phyloP scores from a whole-genome alignment of 2,329 filamentous ascomycete species.

The Kalmusia sp. region DNA sequence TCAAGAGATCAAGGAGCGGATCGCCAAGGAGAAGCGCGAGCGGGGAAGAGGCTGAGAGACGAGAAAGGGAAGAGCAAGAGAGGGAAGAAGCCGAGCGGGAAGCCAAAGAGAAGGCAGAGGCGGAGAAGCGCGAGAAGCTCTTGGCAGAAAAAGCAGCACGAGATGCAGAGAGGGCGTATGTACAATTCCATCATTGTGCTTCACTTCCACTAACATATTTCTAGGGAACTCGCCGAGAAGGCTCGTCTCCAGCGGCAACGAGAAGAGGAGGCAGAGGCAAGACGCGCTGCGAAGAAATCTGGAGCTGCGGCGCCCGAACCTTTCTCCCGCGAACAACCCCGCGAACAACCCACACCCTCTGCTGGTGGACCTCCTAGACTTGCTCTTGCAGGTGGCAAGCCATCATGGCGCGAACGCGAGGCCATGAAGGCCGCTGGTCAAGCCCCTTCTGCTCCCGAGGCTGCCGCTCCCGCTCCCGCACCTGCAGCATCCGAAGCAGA shows the following conservation, averaged over 20 bases:
- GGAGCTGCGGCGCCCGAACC: conserved; percentile 41
- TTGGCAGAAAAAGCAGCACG: conserved; percentile 72
- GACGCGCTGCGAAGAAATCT: conserved; percentile 68
- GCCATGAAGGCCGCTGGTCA: conserved; percentile 53
- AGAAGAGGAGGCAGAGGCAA: conserved; percentile 86
- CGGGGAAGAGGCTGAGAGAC: conserved; percentile 83
- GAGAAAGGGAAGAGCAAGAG: conserved; percentile 84
- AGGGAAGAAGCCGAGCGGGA: conserved; percentile 81
- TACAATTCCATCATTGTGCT: conserved; percentile 23
- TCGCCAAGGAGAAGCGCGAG: conserved; percentile 82
- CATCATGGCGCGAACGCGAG: conserved; percentile 78
- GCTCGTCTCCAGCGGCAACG: conserved; percentile 75
- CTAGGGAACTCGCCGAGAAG: conserved; percentile 67
- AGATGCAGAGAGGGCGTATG: conserved; percentile 66
- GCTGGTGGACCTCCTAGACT: conserved; percentile 66
- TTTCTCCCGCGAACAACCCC: conserved; percentile 47
- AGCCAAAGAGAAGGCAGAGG: conserved; percentile 79
- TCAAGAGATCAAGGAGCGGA: conserved; percentile 85
- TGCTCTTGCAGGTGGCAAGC: conserved; percentile 66
- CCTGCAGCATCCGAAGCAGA: conserved; percentile 38
- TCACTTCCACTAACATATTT: conserved; percentile 42
- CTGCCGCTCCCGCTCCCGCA: conserved; percentile 40
- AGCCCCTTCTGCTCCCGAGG: conserved; percentile 33
- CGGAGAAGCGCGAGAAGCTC: conserved; percentile 77
- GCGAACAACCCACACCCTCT: conserved; percentile 40